phyloP scores from a whole-genome alignment of 768 basidiomycete genomes.

The Hemileccinum impolitum region DNA sequence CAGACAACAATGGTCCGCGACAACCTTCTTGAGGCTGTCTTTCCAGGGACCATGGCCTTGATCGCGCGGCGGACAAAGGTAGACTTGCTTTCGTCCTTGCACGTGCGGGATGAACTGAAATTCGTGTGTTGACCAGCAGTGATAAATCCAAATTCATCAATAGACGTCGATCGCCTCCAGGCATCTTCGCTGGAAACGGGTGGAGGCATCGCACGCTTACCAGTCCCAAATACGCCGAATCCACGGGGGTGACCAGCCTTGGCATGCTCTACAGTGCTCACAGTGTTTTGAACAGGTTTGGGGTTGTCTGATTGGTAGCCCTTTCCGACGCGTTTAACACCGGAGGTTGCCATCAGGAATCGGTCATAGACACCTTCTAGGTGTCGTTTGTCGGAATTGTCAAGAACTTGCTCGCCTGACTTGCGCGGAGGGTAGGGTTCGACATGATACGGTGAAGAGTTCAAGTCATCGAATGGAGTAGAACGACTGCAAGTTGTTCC shows the following conservation, averaged over 20 bases:
- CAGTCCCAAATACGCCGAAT: slow-evolving; percentile 27
- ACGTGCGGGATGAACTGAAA: slow-evolving; percentile 22
- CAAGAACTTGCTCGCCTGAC: slow-evolving; percentile 36
- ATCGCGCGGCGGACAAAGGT: slow-evolving; percentile 67
- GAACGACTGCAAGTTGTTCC: slow-evolving; percentile 11
- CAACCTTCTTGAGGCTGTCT: slow-evolving; percentile 48
- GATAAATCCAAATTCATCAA: slow-evolving; percentile 67
- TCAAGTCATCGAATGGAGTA: slow-evolving; percentile 42
- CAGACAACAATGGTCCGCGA: slow-evolving; percentile 37
- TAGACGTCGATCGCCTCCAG: slow-evolving; percentile 43
- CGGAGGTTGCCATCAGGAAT: slow-evolving; percentile 77
- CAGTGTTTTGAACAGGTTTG: slow-evolving; percentile 38
- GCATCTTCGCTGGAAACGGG: slow-evolving; percentile 67
- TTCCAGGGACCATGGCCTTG: slow-evolving; percentile 72
- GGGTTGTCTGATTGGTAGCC: slow-evolving; percentile 75
- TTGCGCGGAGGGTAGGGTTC: slow-evolving; percentile 60
- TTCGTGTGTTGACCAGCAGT: slow-evolving; percentile 31
- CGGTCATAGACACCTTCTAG: slow-evolving; percentile 78
- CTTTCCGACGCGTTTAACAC: slow-evolving; percentile 75
- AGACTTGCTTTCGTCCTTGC: slow-evolving; percentile 45
- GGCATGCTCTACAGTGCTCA: slow-evolving; percentile 19
- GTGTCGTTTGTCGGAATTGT: slow-evolving; percentile 57
- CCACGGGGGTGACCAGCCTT: slow-evolving; percentile 21
- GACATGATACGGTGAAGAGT: slow-evolving; percentile 58
- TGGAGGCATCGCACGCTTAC: slow-evolving; percentile 61